Conservation (phyloP, 73 alveolate genomes). For the Paramecium primaurelia region DNA sequence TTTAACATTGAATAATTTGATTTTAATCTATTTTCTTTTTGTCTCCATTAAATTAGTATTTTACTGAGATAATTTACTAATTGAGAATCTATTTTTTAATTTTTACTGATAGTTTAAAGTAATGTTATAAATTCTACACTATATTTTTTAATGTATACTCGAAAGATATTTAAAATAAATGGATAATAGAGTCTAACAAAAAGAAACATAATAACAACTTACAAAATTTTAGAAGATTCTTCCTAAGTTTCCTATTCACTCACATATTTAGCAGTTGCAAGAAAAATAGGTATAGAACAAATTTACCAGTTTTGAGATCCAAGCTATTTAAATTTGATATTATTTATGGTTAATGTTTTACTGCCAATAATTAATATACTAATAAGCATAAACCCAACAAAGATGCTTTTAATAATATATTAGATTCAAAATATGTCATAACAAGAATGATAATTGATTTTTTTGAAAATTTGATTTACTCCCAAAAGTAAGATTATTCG, state of each 20-base stretch:
- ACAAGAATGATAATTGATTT: background rate
- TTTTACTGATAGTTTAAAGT: background rate
- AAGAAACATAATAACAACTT: background rate
- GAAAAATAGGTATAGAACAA: background rate
- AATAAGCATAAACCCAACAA: background rate
- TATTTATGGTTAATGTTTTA: background rate
- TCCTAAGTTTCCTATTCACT: background rate
- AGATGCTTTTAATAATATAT: background rate
- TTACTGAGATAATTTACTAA: no score
- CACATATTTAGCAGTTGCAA: background rate
- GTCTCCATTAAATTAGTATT: no score
- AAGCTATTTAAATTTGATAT: no score
- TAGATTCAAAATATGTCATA: background rate
- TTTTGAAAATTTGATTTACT: no score
- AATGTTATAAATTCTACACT: background rate
- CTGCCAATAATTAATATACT: background rate
- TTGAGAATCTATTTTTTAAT: no score
- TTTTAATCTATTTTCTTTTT: background rate
- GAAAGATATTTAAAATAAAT: no score
- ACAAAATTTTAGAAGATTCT: background rate
- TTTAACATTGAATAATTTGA: no score
- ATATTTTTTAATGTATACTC: background rate
- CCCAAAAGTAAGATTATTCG: background rate
- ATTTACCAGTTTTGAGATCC: background rate
- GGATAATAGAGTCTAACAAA: background rate